These are phyloP conservation scores for Pseudofabraea citricarpa DNA, from an alignment of 2,329 filamentous ascomycete genomes.

Conservation along the genomic window DNA sequence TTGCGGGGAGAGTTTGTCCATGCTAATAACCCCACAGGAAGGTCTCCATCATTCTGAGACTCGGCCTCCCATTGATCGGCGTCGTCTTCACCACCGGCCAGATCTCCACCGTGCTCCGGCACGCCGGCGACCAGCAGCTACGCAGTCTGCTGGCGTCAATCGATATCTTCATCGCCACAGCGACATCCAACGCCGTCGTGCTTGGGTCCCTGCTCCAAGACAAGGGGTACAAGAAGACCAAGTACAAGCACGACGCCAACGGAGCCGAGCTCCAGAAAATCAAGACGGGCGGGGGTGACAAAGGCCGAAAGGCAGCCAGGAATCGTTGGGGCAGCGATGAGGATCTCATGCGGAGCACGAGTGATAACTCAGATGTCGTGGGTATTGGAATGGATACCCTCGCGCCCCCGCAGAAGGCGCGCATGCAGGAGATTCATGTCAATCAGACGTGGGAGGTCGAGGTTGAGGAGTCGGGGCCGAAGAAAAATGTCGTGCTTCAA, in stretches of 20 bases:
- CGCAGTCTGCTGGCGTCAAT: constrained; percentile 84
- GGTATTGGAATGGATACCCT: constrained; percentile 18
- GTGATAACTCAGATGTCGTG: constrained; percentile 5
- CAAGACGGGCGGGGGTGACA: constrained; percentile 37
- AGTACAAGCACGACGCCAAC: constrained; percentile 60
- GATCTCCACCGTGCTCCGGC: constrained; percentile 65
- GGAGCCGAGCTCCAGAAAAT: constrained; percentile 24
- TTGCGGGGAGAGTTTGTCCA: neutral
- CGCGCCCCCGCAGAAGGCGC: constrained; percentile 27
- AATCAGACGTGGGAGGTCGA: constrained; percentile 20
- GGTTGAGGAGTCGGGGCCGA: constrained; percentile 6
- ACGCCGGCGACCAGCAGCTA: constrained; percentile 70
- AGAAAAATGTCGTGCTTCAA: neutral
- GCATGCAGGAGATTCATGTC: constrained; percentile 23
- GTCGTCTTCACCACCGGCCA: constrained; percentile 76
- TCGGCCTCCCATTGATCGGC: constrained; percentile 75
- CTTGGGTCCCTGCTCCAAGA: constrained; percentile 89
- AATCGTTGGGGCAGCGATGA: constrained; percentile 78
- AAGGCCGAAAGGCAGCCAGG: neutral
- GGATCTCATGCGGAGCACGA: constrained; percentile 65
- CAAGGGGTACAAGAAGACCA: constrained; percentile 81
- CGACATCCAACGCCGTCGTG: constrained; percentile 84
- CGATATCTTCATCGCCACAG: constrained; percentile 81
- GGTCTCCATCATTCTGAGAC: constrained; percentile 70
- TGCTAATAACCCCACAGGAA: constrained; percentile 50